Evolutionary conservation across 192 early-diverging fungal species (phyloP).

Genomic region (Linnemannia schmuckeri): DNA sequence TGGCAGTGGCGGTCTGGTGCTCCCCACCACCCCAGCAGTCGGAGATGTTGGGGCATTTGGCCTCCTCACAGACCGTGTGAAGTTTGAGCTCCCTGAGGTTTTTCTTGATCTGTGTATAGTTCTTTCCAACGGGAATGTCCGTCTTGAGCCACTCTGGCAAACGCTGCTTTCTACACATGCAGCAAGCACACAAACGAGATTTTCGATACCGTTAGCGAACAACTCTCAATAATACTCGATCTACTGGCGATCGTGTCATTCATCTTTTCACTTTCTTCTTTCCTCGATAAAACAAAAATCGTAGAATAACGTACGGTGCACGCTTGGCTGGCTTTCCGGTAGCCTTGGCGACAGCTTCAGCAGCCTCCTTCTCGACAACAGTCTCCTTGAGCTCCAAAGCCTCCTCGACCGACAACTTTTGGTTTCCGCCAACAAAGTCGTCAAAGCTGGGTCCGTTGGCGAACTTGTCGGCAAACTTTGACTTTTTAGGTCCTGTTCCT

Average conservation of each 20-base stretch:
- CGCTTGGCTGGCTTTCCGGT: conserved; percentile 46
- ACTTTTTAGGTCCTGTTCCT: conserved; percentile 32
- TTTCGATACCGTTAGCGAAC: not conserved
- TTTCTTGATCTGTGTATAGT: conserved; percentile 87
- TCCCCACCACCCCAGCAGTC: conserved; percentile 99
- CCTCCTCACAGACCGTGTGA: conserved; percentile 98
- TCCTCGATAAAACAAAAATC: not conserved
- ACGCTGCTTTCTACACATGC: conserved; percentile 61
- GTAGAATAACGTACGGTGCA: conserved; percentile 27
- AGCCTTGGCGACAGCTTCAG: conserved; percentile 22
- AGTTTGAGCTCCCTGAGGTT: conserved; percentile 95
- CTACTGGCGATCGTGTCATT: not conserved
- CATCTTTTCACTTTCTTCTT: not conserved
- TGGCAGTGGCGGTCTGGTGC: conserved; percentile 95
- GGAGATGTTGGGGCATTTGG: conserved; percentile 97
- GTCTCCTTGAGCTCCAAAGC: conserved; percentile 71
- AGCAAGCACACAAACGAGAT: not conserved
- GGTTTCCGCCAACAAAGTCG: conserved; percentile 67
- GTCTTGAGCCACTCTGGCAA: conserved; percentile 97
- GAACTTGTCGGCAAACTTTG: conserved; percentile 62
- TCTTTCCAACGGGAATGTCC: conserved; percentile 85
- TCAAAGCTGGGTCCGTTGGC: conserved; percentile 65
- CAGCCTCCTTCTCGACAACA: conserved; percentile 56
- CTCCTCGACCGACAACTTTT: conserved; percentile 68
- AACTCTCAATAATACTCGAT: not conserved